Conservation (phyloP, 768 basidiomycete species). For the Boletus patriciae region DNA sequence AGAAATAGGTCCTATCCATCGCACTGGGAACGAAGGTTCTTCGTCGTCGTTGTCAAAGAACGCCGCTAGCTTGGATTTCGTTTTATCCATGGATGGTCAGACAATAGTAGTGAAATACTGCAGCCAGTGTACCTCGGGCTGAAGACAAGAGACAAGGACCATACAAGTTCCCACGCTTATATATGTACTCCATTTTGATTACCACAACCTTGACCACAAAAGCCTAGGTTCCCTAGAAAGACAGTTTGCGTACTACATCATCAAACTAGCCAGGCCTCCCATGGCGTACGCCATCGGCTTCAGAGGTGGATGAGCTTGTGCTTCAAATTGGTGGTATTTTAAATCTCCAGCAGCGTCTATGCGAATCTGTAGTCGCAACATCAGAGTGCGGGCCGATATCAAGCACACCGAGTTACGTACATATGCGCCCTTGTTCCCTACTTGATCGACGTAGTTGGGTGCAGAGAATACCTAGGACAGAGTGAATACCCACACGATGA, state of each 20-base stretch:
- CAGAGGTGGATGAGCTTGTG: slow-evolving; percentile 83
- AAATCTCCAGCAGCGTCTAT: slow-evolving; percentile 76
- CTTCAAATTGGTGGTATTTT: slow-evolving; percentile 80
- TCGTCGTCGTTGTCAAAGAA: slow-evolving; percentile 87
- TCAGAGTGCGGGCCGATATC: slow-evolving; percentile 6
- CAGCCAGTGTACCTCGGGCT: not conserved
- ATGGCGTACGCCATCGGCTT: slow-evolving; percentile 90
- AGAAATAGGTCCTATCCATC: slow-evolving; percentile 74
- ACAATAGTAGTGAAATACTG: slow-evolving; percentile 1
- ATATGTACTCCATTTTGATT: not conserved
- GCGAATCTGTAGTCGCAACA: slow-evolving; percentile 55
- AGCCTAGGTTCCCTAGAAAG: not conserved
- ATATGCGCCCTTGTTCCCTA: slow-evolving; percentile 89
- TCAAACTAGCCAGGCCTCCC: slow-evolving; percentile 62
- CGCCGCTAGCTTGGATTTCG: slow-evolving; percentile 58
- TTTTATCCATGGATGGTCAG: slow-evolving; percentile 33
- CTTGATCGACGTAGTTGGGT: slow-evolving; percentile 93
- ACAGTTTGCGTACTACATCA: slow-evolving; percentile 53
- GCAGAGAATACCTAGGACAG: slow-evolving; percentile 79
- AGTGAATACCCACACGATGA: slow-evolving; percentile 11
- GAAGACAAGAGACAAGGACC: slow-evolving; percentile 1
- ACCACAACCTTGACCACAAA: not conserved
- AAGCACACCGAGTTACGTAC: slow-evolving; percentile 44
- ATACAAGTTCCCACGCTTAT: slow-evolving; percentile 28
- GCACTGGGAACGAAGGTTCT: slow-evolving; percentile 87